Evolutionary conservation across 2,329 filamentous ascomycete species (phyloP), one percentile per base, ranked within the genome.

Genomic region (Bipolaris cookei): DNA sequence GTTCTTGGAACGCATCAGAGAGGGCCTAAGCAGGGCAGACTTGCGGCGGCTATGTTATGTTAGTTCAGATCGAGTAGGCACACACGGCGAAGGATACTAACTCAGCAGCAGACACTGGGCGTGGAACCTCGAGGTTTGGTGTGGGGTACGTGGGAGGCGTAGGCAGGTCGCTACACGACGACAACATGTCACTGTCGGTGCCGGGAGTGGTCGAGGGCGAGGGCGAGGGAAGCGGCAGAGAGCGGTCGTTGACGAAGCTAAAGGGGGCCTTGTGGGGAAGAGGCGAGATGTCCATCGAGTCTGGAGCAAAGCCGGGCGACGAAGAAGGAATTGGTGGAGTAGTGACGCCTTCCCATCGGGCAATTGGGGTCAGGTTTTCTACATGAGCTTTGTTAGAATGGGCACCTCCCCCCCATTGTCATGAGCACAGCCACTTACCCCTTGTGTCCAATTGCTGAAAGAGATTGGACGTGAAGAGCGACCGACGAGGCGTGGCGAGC

Each of bases 271-370:
- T 97, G 81, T 97, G 92, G 42, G 58, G 93, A 38, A 98, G 80
- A 37, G 95, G 94, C 42, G 94, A 97, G 76, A 97, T 88, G 72
- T 98, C 93, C 92, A 98, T 97, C 54, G 87, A 83, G 75, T 97
- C 92, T 59, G 86, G 84, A 52, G 83, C 78, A 34, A 84, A 84
- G 53, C 86, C 86, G 6, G 93, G 92, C 42, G 94, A 96, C 6
- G 93, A 97, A 1, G 91, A 90, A 20, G 87, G 88, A 50, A 96
- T 82, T 41, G 92, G 91, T 57, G 95, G 92, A 35, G 93, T 97
- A 34, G 90, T 96, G 68, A 91, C 86, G 70, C 85, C 86, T 75
- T 91, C 91, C 74, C 74, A 75, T 61, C 78, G 75, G 59, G 78
- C 69, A 28, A 78, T 77, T 44, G 80, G 80, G 59, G 80, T 81